Evolutionary conservation across 169 alveolate species (phyloP), one percentile per base, ranked within the genome.

Genomic region (Cryptosporidium andersoni): DNA sequence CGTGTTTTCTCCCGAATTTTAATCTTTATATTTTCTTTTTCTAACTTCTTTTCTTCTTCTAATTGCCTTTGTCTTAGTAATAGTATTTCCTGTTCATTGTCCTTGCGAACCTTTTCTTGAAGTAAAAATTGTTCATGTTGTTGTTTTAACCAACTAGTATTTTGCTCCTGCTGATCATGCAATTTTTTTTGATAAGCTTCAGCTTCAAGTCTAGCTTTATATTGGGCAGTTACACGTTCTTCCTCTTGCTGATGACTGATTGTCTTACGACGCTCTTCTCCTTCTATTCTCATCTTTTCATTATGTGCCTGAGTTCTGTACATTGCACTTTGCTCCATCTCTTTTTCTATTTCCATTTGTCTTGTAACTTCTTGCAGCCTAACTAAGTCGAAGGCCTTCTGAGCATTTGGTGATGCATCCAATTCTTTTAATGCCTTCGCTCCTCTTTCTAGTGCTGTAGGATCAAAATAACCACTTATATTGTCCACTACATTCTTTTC

Each of bases 401-500:
- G 93, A 3, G 99, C 98, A 82, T 96, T 95, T 0, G 98, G 95
- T 11, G 97, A 93, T 48, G 93, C 65, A 66, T 96, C 98, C 53
- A 97, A 81, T 90, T 96, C 97, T 91, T 94, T 95, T 82, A 97
- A 92, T 9, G 99, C 99, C 93, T 96, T 93, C 3, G 99, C 99
- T 36, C 99, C 99, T 80, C 99, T 94, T 92, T 98, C 99, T 64
- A 98, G 94, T 1, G 99, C 99, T 1, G 98, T 91, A 3, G 99
- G 99, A 88, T 98, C 99, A 89, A 98, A 92, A 25, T 74, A 58
- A 8, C 85, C 85, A 48, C n/a, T 74, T 39, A 74, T 74, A 6
- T 58, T 74, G 37, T 47, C 55, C 0, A 52, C 85, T 53, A 43
- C 60, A 16, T 60, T 74, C 25, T 25, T 25, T 25, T 25, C 25